A percentile compares a stretch with the other conserved stretches of the same genome.
phyloP scores from a whole-genome alignment of 768 basidiomycete species.

The Lanmaoa rubissima region DNA sequence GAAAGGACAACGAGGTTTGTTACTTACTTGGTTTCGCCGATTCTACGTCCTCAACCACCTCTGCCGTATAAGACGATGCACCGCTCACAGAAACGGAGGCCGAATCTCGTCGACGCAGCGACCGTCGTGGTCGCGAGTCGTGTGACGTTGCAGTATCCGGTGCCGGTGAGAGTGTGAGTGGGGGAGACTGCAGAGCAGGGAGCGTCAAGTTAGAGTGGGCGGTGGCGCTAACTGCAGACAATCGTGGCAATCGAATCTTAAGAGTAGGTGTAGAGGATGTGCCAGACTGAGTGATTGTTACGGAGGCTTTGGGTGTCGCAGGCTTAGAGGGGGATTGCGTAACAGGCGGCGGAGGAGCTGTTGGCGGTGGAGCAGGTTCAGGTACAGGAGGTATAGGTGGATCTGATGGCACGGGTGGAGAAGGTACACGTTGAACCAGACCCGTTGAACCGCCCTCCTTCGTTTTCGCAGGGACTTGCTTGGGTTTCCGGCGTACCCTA shows the following conservation, averaged over 20 bases:
- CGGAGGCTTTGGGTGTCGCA: conserved; percentile 33
- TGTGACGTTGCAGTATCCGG: conserved; percentile 18
- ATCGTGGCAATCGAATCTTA: conserved; percentile 34
- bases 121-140: conserved; percentile 31
- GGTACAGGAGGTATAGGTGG: conserved; percentile 14
- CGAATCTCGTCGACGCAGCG: conserved; percentile 29
- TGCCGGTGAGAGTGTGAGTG: conserved; percentile 19
- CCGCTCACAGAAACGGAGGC: conserved; percentile 32
- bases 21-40: conserved; percentile 29
- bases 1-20: background rate
- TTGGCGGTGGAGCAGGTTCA: conserved; percentile 11
- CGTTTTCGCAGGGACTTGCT: conserved; percentile 12
- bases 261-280: conserved; percentile 34
- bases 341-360: conserved; percentile 6
- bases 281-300: conserved; percentile 34
- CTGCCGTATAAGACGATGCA: conserved; percentile 31
- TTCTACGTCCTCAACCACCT: conserved; percentile 28
- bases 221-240: conserved; percentile 29
- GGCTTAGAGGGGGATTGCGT: conserved; percentile 22
- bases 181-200: conserved; percentile 24
- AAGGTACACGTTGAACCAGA: conserved; percentile 12
- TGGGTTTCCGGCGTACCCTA: conserved; percentile 27
- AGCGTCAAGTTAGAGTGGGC: conserved; percentile 21
- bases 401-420: conserved; percentile 10
- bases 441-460: conserved; percentile 16